Base-by-base conservation (phyloP, 495 filamentous ascomycete species). In the Xylaria bambusicola region DNA sequence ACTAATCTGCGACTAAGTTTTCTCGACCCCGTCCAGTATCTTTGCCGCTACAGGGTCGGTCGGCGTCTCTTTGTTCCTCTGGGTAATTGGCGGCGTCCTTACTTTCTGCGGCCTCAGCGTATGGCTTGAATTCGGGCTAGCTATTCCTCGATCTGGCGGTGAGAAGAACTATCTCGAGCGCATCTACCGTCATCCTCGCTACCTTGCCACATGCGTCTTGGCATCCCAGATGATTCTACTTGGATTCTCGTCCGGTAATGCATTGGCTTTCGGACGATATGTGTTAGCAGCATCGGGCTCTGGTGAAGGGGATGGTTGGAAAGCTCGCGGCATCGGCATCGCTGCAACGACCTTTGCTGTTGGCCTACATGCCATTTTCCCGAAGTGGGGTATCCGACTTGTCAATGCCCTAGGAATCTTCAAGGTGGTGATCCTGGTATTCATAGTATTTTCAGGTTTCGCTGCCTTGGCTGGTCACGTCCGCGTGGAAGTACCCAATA, bases 131-230 rank as follows among this genome's bases (percentile, higher is more conserved):
- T 76, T 80, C 54, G 79, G 79, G 26, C 74, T 77, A 15, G 77
- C 75, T 35, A 76, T 83, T 46, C 80, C 80, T 20, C 64, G 75
- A n/a, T 82, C 79, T 61, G 81, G 82, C 17, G 82, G 82, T 33
- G 82, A 85, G 69, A 84, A 85, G 69, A 83, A 87, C 65, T 89
- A 89, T 58, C 83, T 89, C 53, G 86, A 90, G 70, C 83, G 81
- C 40, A 80, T 89, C 42, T 88, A 78, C 71, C 77, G 78, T 38
- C 82, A 81, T 53, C 86, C 88, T 13, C 82, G 80, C 62, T 88
- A 86, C 74, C 71, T 90, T 1, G 82, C 80, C n/a, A 87, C 84
- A 0, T 83, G 78, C 59, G 79, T 88, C 62, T 83, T 84, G 63
- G 82, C 83, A 6, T 75, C 83, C 1, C 84, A 86, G 58, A 80